Conservation (phyloP, 768 basidiomycete species). For the Brasilioporus rufonigricans region DNA sequence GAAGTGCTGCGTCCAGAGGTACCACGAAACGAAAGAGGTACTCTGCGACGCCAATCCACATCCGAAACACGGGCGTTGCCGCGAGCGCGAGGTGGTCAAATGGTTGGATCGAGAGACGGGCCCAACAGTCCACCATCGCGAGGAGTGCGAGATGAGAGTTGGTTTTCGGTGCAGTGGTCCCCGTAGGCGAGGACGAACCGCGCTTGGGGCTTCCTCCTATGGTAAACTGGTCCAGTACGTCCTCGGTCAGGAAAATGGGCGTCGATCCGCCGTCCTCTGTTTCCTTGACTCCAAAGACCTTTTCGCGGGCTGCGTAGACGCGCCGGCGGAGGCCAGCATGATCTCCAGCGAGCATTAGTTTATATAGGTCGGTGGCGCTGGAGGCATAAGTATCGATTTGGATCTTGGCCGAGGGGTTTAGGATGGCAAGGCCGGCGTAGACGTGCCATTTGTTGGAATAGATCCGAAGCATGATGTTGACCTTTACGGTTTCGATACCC, state of each 20-base stretch:
- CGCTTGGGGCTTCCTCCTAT: slow-evolving; percentile 48
- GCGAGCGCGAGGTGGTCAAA: slow-evolving; percentile 90
- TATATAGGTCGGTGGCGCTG: slow-evolving; percentile 87
- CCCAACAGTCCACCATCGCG: slow-evolving; percentile 99
- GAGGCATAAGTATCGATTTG: slow-evolving; percentile 93
- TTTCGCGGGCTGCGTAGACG: slow-evolving; percentile 68
- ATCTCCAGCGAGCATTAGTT: slow-evolving; percentile 79
- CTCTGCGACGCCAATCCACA: slow-evolving; percentile 97
- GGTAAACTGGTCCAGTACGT: slow-evolving; percentile 86
- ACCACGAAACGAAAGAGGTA: slow-evolving; percentile 78
- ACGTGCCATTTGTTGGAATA: slow-evolving; percentile 99
- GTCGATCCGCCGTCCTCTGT: slow-evolving; percentile 29
- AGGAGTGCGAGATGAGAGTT: slow-evolving; percentile 94
- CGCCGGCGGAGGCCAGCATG: slow-evolving; percentile 59
- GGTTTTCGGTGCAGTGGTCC: slow-evolving; percentile 31
- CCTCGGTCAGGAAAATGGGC: slow-evolving; percentile 78
- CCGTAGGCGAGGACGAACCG: slow-evolving; percentile 7
- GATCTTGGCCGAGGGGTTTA: slow-evolving; percentile 84
- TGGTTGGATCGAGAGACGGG: slow-evolving; percentile 79
- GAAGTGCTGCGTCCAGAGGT: slow-evolving; percentile 66
- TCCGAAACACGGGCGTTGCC: slow-evolving; percentile 92
- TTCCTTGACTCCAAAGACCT: slow-evolving; percentile 64
- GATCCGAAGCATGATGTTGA: slow-evolving; percentile 91
- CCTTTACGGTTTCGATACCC: slow-evolving; percentile 97
- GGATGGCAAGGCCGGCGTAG: slow-evolving; percentile 96